A percentile compares a stretch with the other conserved stretches of the same genome.
Conservation (phyloP, 352 stramenopile species). For the Aphanomyces astaci region DNA sequence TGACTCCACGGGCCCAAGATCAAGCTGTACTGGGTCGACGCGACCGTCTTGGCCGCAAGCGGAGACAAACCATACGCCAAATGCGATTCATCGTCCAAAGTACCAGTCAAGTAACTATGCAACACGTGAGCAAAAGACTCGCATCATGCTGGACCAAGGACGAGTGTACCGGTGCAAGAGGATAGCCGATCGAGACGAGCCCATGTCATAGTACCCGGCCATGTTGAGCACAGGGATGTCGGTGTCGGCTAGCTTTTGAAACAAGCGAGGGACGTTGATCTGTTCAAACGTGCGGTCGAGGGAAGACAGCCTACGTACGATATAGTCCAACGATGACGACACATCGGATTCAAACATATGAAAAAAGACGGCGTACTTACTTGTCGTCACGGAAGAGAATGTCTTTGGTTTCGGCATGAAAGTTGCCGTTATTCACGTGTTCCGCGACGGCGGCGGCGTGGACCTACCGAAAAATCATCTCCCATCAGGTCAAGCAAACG, state of each 20-base stretch:
- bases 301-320: constrained; percentile 30
- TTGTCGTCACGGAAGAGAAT: constrained; percentile 57
- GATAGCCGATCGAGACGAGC: constrained; percentile 58
- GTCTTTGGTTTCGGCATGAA: constrained; percentile 39
- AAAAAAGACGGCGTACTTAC: no score
- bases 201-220: constrained; percentile 76
- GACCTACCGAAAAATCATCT: constrained; percentile 27
- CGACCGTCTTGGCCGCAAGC: constrained; percentile 34
- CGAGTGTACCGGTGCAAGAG: constrained; percentile 54
- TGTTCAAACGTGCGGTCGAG: constrained; percentile 38
- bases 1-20: constrained; percentile 77
- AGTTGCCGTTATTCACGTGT: constrained; percentile 53
- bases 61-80: constrained; percentile 40
- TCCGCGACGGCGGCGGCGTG: constrained; percentile 55
- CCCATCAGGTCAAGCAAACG: not conserved
- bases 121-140: constrained; percentile 68
- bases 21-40: constrained; percentile 46
- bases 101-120: constrained; percentile 71
- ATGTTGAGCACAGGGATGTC: constrained; percentile 61
- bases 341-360: not conserved
- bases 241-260: constrained; percentile 54
- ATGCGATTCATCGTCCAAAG: constrained; percentile 51
- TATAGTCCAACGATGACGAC: not conserved
- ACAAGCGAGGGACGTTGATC: constrained; percentile 45
- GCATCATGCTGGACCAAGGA: constrained; percentile 57